These are phyloP conservation scores for Xylaria sp. DNA, from an alignment of 2,329 filamentous ascomycete genomes.

Conservation along the genomic window DNA sequence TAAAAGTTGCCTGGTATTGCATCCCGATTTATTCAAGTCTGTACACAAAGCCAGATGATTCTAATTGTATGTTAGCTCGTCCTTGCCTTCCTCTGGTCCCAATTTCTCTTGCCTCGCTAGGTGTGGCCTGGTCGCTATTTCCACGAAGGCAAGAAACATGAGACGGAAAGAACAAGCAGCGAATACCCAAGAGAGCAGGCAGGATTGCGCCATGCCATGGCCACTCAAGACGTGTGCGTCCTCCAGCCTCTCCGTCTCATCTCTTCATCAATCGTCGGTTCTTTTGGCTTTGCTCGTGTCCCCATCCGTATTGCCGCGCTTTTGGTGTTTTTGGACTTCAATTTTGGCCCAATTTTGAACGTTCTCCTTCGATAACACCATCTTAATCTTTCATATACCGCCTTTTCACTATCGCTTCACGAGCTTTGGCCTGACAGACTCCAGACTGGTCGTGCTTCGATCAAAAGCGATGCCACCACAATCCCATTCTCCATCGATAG, in stretches of 20 bases:
- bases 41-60: constrained; percentile 4
- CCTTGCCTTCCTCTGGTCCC: constrained; percentile 12
- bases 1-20: neutral
- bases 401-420: constrained; percentile 8
- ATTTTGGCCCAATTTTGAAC: constrained; percentile 48
- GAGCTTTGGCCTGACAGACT: constrained; percentile 8
- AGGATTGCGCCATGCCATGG: neutral
- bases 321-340: constrained; percentile 50
- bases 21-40: neutral
- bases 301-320: constrained; percentile 36
- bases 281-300: constrained; percentile 38
- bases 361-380: constrained; percentile 32
- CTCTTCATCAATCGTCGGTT: constrained; percentile 31
- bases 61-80: constrained; percentile 14
- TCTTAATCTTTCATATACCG: constrained; percentile 33
- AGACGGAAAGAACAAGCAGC: constrained; percentile 20
- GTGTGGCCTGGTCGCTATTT: constrained; percentile 14
- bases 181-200: neutral
- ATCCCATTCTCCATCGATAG: constrained; percentile 35
- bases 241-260: neutral
- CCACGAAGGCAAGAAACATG: neutral
- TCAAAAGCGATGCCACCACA: constrained; percentile 37
- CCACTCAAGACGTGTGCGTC: neutral
- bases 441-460: neutral
- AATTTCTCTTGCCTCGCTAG: constrained; percentile 8